A percentile compares a stretch with the other conserved stretches of the same genome.
Evolutionary conservation across 2,329 filamentous ascomycete genomes (phyloP).

Genomic region (Ophiostoma perfectum): DNA sequence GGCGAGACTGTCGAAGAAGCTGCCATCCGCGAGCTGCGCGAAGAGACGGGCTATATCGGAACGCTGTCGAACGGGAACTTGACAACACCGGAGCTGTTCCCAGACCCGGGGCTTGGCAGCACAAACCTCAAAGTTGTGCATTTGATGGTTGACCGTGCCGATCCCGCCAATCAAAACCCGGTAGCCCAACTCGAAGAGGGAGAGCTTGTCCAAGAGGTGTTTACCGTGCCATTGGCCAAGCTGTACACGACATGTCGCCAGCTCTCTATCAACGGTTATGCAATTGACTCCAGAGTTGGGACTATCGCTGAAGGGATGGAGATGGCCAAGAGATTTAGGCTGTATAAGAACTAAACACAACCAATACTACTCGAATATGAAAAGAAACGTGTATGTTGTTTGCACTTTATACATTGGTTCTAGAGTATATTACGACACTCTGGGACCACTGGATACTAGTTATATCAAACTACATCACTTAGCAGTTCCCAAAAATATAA

Average conservation of each 20-base stretch:
- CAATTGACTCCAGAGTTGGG: slow-evolving; percentile 72
- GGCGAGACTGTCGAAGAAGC: slow-evolving; percentile 57
- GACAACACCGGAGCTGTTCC: slow-evolving; percentile 9
- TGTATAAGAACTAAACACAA: not conserved
- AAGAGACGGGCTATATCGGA: slow-evolving; percentile 63
- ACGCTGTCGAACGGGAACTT: slow-evolving; percentile 17
- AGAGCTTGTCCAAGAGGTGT: slow-evolving; percentile 72
- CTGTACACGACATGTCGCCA: slow-evolving; percentile 62
- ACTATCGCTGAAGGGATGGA: slow-evolving; percentile 75
- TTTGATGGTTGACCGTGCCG: slow-evolving; percentile 63
- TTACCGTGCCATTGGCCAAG: slow-evolving; percentile 58
- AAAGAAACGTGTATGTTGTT: no score
- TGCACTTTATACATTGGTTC: no score
- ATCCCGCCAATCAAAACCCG: slow-evolving; percentile 63
- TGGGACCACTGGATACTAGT: no score
- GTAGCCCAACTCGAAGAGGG: slow-evolving; percentile 68
- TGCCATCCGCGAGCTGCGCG: slow-evolving; percentile 58
- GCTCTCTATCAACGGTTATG: slow-evolving; percentile 65
- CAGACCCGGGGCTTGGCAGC: slow-evolving; percentile 60
- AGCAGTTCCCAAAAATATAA: not conserved
- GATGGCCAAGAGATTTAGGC: slow-evolving; percentile 52
- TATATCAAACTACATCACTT: no score
- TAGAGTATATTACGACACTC: no score
- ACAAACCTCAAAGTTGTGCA: slow-evolving; percentile 67
- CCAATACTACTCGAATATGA: not conserved